Evolutionary conservation across 2,329 filamentous ascomycete genomes (phyloP), one percentile per base, ranked within the genome.

Genomic region (Sporothrix humicola): DNA sequence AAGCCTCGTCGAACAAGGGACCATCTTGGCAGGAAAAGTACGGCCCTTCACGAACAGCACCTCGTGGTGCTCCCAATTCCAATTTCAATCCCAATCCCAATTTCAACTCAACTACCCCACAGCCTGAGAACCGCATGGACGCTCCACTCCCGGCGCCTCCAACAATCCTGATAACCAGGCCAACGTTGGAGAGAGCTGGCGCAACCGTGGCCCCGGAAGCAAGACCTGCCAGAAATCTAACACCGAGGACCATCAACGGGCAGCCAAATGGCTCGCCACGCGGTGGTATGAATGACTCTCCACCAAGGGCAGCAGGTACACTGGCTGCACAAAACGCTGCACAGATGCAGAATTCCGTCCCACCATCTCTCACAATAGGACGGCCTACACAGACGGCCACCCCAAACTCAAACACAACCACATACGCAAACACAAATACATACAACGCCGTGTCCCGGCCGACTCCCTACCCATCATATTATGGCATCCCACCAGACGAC

Each of bases 1-100:
- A 44, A n/a, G 17, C 12, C 7, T 20, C 77, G 8, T 26, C 48
- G 31, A 56, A n/a, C 42, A n/a, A 5, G 17, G 37, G n/a, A 4
- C 26, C 46, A 3, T 63, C 52, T 9, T 73, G 72, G 72, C 61
- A 73, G 12, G 72, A 71, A 13, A 73, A 68, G 44, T 56, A 23
- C 42, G 26, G 23, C n/a, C 17, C 9, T n/a, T 5, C 42, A 17
- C n/a, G 8, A 31, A 15, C 37, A 58, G 17, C 23, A 17, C 15
- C 66, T 20, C 44, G 12, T 13, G 42, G 50, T 20, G n/a, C 42
- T 1, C 15, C n/a, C 1, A 26, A 69, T 7, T n/a, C 23, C 1
- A 12, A 15, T 1, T 13, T 20, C 3, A 26, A 69, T 3, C 2
- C 31, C 31, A 37, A 5, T 3, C 1, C 31, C 31, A 37, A 37